These are phyloP conservation scores for Pyronema omphalodes DNA, from an alignment of 495 filamentous ascomycete species.

Conservation along the genomic window DNA sequence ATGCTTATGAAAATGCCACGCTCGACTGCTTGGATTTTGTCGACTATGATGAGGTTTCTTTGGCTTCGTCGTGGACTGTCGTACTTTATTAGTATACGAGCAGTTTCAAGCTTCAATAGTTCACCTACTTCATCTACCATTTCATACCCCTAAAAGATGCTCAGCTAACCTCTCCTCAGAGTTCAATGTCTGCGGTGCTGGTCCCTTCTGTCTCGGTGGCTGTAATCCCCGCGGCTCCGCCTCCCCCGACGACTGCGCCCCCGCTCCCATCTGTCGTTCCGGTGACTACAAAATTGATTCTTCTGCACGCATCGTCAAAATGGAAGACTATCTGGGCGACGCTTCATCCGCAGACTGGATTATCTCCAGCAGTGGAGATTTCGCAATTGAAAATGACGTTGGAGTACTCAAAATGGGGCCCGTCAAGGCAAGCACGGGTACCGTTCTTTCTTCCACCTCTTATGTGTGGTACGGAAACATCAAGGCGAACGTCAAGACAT, in stretches of 20 bases:
- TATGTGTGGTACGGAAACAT: slow-evolving; percentile 98
- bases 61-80: too few species aligned
- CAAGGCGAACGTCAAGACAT: slow-evolving; percentile 68
- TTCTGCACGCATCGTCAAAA: slow-evolving; percentile 47
- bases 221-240: slow-evolving; percentile 75
- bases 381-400: slow-evolving; percentile 37
- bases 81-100: too few species aligned
- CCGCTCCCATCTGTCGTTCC: slow-evolving; percentile 61
- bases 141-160: too few species aligned
- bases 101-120: too few species aligned
- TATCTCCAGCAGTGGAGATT: slow-evolving; percentile 57
- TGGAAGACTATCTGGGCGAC: slow-evolving; percentile 73
- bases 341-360: slow-evolving; percentile 67
- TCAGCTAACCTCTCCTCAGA: too few species aligned
- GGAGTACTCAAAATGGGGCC: slow-evolving; percentile 75
- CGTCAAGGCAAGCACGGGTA: slow-evolving; percentile 58
- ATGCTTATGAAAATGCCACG: too few species aligned
- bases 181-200: slow-evolving; percentile 42
- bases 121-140: too few species aligned
- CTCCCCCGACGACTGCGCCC: slow-evolving; percentile 65
- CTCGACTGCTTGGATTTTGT: too few species aligned
- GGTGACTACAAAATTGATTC: slow-evolving; percentile 51
- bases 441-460: slow-evolving; percentile 68
- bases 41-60: too few species aligned
- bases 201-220: slow-evolving; percentile 89